Conservation (phyloP, 2,329 filamentous ascomycete genomes). For the Calonectria multiphialidica region DNA sequence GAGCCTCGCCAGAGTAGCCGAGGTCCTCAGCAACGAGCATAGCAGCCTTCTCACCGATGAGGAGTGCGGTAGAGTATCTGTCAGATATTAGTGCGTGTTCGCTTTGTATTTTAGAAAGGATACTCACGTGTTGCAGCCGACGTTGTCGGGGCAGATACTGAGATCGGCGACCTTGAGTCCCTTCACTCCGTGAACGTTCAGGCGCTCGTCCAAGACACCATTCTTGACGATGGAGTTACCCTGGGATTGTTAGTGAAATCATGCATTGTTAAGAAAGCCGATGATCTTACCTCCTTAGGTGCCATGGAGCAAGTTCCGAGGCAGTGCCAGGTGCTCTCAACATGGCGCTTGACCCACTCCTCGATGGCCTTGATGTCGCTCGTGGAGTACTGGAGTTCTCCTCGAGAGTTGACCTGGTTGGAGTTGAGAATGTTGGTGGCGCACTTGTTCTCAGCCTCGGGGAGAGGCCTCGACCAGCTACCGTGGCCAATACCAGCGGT, state of each 20-base stretch:
- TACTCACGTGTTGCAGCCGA: slow-evolving; percentile 74
- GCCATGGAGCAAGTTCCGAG: slow-evolving; percentile 82
- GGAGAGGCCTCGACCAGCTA: slow-evolving; percentile 74
- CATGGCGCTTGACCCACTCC: slow-evolving; percentile 78
- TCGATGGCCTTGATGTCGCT: slow-evolving; percentile 75
- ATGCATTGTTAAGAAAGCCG: neutral
- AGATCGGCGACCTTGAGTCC: slow-evolving; percentile 83
- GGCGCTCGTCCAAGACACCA: slow-evolving; percentile 80
- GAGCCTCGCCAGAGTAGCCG: slow-evolving; percentile 77
- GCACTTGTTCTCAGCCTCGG: slow-evolving; percentile 64
- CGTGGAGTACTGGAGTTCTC: slow-evolving; percentile 75
- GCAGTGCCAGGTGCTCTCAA: slow-evolving; percentile 71
- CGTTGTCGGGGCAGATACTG: slow-evolving; percentile 83
- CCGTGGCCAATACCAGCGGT: slow-evolving; percentile 80
- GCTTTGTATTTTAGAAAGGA: slow-evolving; percentile 35
- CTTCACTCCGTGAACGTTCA: slow-evolving; percentile 83
- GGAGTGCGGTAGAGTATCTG: slow-evolving; percentile 76
- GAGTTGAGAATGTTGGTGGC: slow-evolving; percentile 66
- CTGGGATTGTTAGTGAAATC: slow-evolving; percentile 47
- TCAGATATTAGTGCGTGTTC: slow-evolving; percentile 33
- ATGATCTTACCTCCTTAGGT: slow-evolving; percentile 62
- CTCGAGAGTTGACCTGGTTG: slow-evolving; percentile 69
- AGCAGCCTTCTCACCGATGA: slow-evolving; percentile 82
- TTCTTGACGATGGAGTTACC: slow-evolving; percentile 85
- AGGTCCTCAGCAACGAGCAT: slow-evolving; percentile 79